Conservation (phyloP, 2,329 filamentous ascomycete species). For the Aquanectria penicillioides region DNA sequence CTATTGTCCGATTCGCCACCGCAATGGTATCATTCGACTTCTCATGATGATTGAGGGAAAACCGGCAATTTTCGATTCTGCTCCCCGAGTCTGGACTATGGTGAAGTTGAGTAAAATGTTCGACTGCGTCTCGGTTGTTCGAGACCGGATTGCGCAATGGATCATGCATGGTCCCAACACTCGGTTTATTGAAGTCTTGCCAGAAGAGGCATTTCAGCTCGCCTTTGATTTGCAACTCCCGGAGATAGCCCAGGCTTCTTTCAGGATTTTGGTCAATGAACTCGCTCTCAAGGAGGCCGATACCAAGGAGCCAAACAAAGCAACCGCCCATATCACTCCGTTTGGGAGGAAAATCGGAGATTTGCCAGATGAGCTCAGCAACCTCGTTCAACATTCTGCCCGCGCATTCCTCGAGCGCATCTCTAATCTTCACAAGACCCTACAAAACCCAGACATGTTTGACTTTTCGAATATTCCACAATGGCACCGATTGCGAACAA, state of each 20-base stretch:
- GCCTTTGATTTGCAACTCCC: constrained; percentile 58
- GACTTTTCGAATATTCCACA: constrained; percentile 43
- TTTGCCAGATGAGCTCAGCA: constrained; percentile 64
- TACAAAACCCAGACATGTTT: constrained; percentile 48
- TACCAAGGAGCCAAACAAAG: not conserved
- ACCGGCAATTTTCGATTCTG: constrained; percentile 68
- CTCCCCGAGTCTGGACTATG: constrained; percentile 74
- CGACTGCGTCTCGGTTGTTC: constrained; percentile 58
- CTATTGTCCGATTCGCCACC: constrained; percentile 72
- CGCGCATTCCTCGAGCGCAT: constrained; percentile 62
- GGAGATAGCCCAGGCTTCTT: constrained; percentile 58
- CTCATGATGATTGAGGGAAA: constrained; percentile 67
- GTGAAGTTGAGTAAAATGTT: constrained; percentile 69
- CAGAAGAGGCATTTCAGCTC: constrained; percentile 69
- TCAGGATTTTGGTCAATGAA: constrained; percentile 71
- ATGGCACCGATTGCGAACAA: constrained; percentile 45
- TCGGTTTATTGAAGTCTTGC: constrained; percentile 70
- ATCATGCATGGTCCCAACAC: constrained; percentile 64
- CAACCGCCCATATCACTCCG: constrained; percentile 41
- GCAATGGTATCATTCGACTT: constrained; percentile 70
- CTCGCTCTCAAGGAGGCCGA: constrained; percentile 60
- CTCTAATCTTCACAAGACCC: constrained; percentile 34
- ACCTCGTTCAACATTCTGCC: constrained; percentile 68
- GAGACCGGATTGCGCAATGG: constrained; percentile 66
- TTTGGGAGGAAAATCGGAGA: constrained; percentile 60